These are phyloP conservation scores for Didymella glomerata DNA, from an alignment of 2,329 filamentous ascomycete species.

Conservation along the genomic window DNA sequence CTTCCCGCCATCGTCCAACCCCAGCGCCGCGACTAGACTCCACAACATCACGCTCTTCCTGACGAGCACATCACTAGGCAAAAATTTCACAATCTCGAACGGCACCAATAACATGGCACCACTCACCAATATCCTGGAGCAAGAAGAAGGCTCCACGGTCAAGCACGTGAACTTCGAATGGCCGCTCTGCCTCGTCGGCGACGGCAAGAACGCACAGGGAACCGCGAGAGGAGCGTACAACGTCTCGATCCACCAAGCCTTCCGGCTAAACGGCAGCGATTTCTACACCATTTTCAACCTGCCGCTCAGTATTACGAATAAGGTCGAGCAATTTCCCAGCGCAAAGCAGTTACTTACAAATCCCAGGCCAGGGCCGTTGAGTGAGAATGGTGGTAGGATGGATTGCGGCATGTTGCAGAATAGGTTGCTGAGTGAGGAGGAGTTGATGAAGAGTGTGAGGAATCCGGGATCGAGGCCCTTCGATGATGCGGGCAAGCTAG, in stretches of 20 bases:
- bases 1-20: constrained; percentile 62
- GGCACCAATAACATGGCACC: constrained; percentile 62
- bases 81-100: constrained; percentile 75
- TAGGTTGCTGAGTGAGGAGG: constrained; percentile 34
- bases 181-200: constrained; percentile 72
- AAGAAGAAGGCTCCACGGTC: constrained; percentile 72
- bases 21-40: constrained; percentile 65
- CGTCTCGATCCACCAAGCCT: constrained; percentile 76
- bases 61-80: constrained; percentile 67
- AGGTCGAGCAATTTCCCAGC: constrained; percentile 57
- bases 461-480: constrained; percentile 45
- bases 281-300: constrained; percentile 76
- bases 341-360: constrained; percentile 44
- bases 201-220: constrained; percentile 57
- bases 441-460: constrained; percentile 42
- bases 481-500: constrained; percentile 1
- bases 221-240: constrained; percentile 71
- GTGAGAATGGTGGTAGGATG: constrained; percentile 46
- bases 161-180: constrained; percentile 78
- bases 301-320: constrained; percentile 73
- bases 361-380: constrained; percentile 46
- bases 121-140: constrained; percentile 68
- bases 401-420: constrained; percentile 43
- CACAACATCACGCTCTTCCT: constrained; percentile 73
- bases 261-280: constrained; percentile 69